Evolutionary conservation across 2,329 filamentous ascomycete species (phyloP).

Genomic region (Fusarium gaditjirri): DNA sequence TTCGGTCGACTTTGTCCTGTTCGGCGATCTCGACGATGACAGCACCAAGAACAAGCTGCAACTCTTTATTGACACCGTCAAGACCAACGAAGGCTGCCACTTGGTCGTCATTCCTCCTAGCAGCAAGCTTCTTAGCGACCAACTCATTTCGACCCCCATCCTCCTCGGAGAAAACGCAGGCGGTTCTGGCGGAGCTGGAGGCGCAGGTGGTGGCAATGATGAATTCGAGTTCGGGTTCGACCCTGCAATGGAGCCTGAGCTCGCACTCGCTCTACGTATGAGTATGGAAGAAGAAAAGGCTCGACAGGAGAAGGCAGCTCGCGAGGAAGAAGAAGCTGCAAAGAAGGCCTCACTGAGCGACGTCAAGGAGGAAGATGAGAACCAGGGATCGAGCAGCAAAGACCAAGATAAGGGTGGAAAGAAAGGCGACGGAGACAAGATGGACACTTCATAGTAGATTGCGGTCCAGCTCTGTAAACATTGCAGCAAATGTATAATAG

Average conservation of each 20-base stretch:
- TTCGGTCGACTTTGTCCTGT: constrained; percentile 92
- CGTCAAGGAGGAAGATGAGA: constrained; percentile 82
- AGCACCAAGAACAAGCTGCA: constrained; percentile 91
- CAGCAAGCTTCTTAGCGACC: constrained; percentile 90
- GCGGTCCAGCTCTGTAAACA: constrained; percentile 40
- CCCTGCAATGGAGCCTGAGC: constrained; percentile 89
- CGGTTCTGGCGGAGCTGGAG: constrained; percentile 65
- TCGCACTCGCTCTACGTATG: constrained; percentile 94
- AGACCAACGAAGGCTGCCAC: constrained; percentile 90
- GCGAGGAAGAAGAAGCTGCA: constrained; percentile 77
- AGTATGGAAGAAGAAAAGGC: constrained; percentile 98
- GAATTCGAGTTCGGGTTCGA: constrained; percentile 85
- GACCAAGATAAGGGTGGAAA: constrained; percentile 72
- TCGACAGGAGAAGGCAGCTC: constrained; percentile 85
- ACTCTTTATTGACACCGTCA: constrained; percentile 93
- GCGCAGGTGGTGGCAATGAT: constrained; percentile 69
- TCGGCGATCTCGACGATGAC: constrained; percentile 92
- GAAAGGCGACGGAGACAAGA: constrained; percentile 78
- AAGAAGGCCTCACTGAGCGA: constrained; percentile 81
- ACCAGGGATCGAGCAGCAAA: constrained; percentile 70
- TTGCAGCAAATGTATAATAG: constrained; percentile 51
- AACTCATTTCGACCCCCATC: constrained; percentile 89
- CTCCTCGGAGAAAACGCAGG: constrained; percentile 81
- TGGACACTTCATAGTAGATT: constrained; percentile 79
- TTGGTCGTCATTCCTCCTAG: constrained; percentile 91